A percentile compares a stretch with the other conserved stretches of the same genome.
Conservation (phyloP, 2,329 filamentous ascomycete species). For the Ilyonectria robusta region DNA sequence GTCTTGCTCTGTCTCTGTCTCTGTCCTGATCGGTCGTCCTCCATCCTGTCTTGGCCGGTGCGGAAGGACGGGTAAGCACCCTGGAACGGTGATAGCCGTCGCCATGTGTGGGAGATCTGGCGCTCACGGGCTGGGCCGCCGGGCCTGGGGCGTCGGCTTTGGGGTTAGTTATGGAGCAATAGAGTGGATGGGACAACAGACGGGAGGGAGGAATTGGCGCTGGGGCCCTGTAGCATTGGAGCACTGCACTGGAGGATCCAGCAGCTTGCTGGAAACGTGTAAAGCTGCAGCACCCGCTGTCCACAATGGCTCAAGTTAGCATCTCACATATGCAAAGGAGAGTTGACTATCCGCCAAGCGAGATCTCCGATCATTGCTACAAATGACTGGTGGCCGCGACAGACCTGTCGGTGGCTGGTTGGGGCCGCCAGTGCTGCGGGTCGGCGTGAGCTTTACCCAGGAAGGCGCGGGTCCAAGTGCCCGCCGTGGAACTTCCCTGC, state of each 20-base stretch:
- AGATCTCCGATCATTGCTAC: slow-evolving; percentile 47
- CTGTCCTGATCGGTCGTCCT: not conserved
- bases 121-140: slow-evolving; percentile 20
- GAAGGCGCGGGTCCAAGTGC: slow-evolving; percentile 37
- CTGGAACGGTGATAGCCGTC: slow-evolving; percentile 6
- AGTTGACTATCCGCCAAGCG: slow-evolving; percentile 42
- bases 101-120: slow-evolving; percentile 8
- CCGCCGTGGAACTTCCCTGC: slow-evolving; percentile 33
- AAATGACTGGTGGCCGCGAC: slow-evolving; percentile 42
- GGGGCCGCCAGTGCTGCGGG: slow-evolving; percentile 17
- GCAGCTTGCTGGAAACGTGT: slow-evolving; percentile 42
- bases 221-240: slow-evolving; percentile 31
- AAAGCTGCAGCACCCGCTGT: slow-evolving; percentile 44
- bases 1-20: not conserved
- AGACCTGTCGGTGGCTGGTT: slow-evolving; percentile 18
- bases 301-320: slow-evolving; percentile 41
- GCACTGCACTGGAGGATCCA: slow-evolving; percentile 32
- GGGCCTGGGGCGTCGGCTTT: slow-evolving; percentile 23
- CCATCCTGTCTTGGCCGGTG: slow-evolving; percentile 9
- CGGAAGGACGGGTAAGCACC: not conserved
- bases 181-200: not conserved
- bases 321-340: slow-evolving; percentile 44
- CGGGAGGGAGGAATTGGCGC: not conserved
- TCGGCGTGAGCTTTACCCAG: slow-evolving; percentile 15
- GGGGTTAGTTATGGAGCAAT: slow-evolving; percentile 13